Conservation (phyloP, 2,329 filamentous ascomycete genomes). For the Cytospora paraplurivora region DNA sequence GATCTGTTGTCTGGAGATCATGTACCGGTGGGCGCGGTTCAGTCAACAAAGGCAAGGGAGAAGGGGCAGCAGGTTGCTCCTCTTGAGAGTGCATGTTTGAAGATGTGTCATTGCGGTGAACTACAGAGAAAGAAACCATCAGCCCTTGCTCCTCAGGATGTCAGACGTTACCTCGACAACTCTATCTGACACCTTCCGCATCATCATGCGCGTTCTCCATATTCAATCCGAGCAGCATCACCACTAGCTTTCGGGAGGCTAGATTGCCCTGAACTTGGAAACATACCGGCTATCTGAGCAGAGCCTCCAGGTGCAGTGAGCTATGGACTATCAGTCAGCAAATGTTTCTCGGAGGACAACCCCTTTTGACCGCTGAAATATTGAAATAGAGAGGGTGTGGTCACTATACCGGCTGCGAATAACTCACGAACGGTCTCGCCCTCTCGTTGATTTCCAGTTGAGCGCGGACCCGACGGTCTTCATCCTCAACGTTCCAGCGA, state of each 20-base stretch:
- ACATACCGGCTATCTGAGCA: conserved; percentile 25
- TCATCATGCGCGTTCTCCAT: conserved; percentile 12
- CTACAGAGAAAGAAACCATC: conserved; percentile 29
- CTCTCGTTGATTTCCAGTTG: conserved; percentile 50
- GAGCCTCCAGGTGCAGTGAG: conserved; percentile 2
- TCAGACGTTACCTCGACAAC: conserved; percentile 24
- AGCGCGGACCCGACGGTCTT: conserved; percentile 50
- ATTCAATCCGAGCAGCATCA: conserved; percentile 11
- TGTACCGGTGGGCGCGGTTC: conserved; percentile 8
- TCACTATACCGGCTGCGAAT: neutral
- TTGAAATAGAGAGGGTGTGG: neutral
- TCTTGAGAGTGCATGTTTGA: conserved; percentile 14
- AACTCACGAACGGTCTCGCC: conserved; percentile 44
- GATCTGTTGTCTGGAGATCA: conserved; percentile 4
- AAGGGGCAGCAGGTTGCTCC: conserved; percentile 21
- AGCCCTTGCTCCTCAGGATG: conserved; percentile 29
- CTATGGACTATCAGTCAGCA: conserved; percentile 11
- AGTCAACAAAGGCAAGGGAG: conserved; percentile 28
- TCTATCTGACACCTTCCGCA: conserved; percentile 5
- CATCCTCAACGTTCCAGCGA: conserved; percentile 63
- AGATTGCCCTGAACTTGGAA: conserved; percentile 2
- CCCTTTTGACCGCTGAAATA: neutral
- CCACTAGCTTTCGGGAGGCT: neutral
- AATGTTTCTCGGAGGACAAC: neutral
- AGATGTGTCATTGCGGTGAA: conserved; percentile 25